Evolutionary conservation across 2,329 filamentous ascomycete species (phyloP), one percentile per base, ranked within the genome.

Genomic region (Eutypella sp.): DNA sequence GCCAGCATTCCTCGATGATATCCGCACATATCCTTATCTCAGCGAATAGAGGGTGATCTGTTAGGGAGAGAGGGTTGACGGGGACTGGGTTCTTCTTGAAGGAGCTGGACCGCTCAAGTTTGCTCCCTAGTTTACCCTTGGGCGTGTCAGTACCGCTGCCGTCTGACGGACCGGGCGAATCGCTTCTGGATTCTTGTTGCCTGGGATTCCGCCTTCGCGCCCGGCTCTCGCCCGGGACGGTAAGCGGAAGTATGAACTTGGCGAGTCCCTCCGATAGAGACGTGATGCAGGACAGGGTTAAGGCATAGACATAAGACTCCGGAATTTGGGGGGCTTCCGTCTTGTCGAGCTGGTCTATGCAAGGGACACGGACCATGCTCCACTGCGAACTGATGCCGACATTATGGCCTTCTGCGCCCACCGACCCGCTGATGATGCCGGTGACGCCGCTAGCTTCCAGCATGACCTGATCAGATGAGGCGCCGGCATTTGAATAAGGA

Each of bases 281-380:
- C 38, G 87, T 92, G 48, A 99, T 85, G 59, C 92, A 97, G 2
- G 88, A 86, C 36, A 99, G 70, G 1, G 92, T 87, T 40, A 99
- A 73, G 51, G 87, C 89, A 67, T 96, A 97, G 7, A 96, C 78
- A 59, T 99, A 99, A 0, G 93, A 96, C 50, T 96, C 92, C 0
- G 93, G 93, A 19, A 95, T 79, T 1, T 73, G 57, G 4, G 92
- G 90, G 1, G 92, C 79, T 40, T 96, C 91, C 0, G 82, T 80
- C 65, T 97, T 99, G 68, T 99, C 93, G 18, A 97, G 79, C 53
- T 96, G 89, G 57, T 99, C 93, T 50, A 97, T 89, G 60, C 89
- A 96, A 5, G 90, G 85, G 10, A 90, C 86, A 41, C 89, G 81
- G 50, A 96, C 79, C 11, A 85, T 79, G 65, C 93, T 99, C 90